Evolutionary conservation across 768 basidiomycete species (phyloP), one percentile per base, ranked within the genome.

Genomic region (Tricholoma sp.): DNA sequence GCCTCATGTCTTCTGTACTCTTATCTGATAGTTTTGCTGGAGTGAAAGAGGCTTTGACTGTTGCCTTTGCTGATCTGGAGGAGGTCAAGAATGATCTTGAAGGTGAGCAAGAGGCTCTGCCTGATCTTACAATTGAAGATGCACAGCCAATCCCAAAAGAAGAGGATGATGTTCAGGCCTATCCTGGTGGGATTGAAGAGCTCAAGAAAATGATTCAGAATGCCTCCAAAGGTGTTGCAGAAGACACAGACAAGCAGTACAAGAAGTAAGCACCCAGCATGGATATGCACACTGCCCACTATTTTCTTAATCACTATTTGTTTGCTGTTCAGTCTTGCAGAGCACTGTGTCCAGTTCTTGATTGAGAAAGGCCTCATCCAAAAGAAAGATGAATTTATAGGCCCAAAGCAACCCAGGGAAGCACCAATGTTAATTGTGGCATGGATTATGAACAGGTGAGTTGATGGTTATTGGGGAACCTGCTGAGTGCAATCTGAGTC

Each of bases 401-500:
- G 39, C 39, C 1, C 12, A 6, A 45, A 24, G 2, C 63, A 61
- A 18, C 43, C 16, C 2, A 18, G 22, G 19, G 55, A 66, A 9
- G 35, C 57, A n/a, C 57, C 57, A 11, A 32, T 41, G 24, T 57
- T 62, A n/a, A 64, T 66, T 35, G 41, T 60, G 4, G 61, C 61
- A 14, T 64, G 58, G 55, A 66, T 66, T 16, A 59, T 66, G 57
- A 29, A 62, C 37, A 45, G n/a, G 59, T 66, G 52, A 27, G 59
- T 54, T 50, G 39, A 32, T n/a, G 16, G 4, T 21, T n/a, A 9
- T 39, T 5, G 3, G 27, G 22, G 37, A 12, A 22, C 14, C 46
- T 6, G 16, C 12, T 47, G 1, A 18, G n/a, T n/a, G n/a, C 7
- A 10, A 9, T 16, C n/a, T n/a, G n/a, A n/a, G n/a, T n/a, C n/a